Evolutionary conservation across 345 rosid genomes (phyloP).

Genomic region (Brassica carinata): DNA sequence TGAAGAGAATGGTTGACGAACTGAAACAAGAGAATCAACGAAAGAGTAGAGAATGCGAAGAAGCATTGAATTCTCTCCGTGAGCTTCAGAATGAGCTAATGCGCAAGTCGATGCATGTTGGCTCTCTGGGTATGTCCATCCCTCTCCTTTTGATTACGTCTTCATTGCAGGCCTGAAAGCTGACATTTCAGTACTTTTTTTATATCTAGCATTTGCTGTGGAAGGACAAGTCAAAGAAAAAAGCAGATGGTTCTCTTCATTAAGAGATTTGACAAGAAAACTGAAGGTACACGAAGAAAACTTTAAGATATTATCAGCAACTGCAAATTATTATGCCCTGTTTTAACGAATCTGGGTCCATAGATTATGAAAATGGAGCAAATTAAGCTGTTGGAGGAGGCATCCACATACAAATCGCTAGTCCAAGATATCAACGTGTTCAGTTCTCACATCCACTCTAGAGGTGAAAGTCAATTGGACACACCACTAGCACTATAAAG

Average conservation of each 20-base stretch:
- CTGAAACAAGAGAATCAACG: conserved; percentile 66
- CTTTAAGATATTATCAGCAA: conserved; percentile 8
- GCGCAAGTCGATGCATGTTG: conserved; percentile 99
- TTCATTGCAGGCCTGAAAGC: background rate
- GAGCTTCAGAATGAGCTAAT: conserved; percentile 86
- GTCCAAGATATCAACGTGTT: conserved; percentile 55
- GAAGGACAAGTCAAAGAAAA: conserved; percentile 99
- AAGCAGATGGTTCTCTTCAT: conserved; percentile 85
- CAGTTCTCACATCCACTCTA: conserved; percentile 52
- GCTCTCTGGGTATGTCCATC: conserved; percentile 76
- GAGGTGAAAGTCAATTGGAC: conserved; percentile 47
- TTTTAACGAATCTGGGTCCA: conserved; percentile 6
- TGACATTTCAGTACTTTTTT: conserved; percentile 18
- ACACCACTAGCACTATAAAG: background rate
- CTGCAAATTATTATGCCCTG: background rate
- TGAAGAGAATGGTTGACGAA: conserved; percentile 57
- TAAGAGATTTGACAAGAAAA: conserved; percentile 85
- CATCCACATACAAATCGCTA: conserved; percentile 54
- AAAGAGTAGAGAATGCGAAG: conserved; percentile 73
- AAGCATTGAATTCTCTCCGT: conserved; percentile 64
- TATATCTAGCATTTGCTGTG: conserved; percentile 78
- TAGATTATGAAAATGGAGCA: conserved; percentile 94
- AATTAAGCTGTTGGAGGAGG: conserved; percentile 75
- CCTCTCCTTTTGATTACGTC: background rate
- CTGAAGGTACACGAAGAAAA: conserved; percentile 57